Conservation (phyloP, 2,329 filamentous ascomycete genomes). For the Orbilia javanica region DNA sequence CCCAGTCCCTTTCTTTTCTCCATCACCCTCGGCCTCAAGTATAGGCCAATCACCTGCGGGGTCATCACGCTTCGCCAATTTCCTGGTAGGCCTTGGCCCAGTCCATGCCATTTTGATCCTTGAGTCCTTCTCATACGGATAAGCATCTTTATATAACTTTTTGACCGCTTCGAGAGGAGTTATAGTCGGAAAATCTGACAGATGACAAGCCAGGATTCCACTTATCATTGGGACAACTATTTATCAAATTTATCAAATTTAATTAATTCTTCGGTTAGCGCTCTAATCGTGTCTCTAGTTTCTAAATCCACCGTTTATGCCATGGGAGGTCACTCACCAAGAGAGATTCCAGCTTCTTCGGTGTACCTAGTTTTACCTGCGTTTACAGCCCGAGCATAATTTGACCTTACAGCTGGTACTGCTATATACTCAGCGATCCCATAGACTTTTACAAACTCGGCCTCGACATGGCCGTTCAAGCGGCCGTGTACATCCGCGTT, state of each 20-base stretch:
- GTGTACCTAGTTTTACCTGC: background rate
- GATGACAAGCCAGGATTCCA: conserved; percentile 26
- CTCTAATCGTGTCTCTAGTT: background rate
- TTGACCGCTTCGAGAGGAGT: background rate
- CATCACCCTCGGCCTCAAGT: background rate
- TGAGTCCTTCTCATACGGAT: conserved; percentile 1
- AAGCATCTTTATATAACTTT: conserved; percentile 29
- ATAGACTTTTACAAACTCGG: conserved; percentile 25
- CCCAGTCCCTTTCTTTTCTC: background rate
- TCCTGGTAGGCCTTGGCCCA: background rate
- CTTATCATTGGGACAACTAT: background rate
- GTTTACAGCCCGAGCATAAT: background rate
- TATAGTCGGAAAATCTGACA: background rate
- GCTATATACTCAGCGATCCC: background rate
- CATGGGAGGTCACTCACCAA: background rate
- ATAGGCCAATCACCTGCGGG: background rate
- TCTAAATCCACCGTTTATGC: background rate
- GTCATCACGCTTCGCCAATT: background rate
- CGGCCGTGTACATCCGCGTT: background rate
- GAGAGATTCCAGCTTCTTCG: background rate
- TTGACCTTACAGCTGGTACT: background rate
- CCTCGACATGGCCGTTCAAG: background rate
- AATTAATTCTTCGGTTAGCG: background rate
- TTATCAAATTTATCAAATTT: too few relatives aligned
- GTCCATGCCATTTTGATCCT: conserved; percentile 22